Conservation (phyloP, 2,329 filamentous ascomycete species). For the Trichophyton schoenleinii region DNA sequence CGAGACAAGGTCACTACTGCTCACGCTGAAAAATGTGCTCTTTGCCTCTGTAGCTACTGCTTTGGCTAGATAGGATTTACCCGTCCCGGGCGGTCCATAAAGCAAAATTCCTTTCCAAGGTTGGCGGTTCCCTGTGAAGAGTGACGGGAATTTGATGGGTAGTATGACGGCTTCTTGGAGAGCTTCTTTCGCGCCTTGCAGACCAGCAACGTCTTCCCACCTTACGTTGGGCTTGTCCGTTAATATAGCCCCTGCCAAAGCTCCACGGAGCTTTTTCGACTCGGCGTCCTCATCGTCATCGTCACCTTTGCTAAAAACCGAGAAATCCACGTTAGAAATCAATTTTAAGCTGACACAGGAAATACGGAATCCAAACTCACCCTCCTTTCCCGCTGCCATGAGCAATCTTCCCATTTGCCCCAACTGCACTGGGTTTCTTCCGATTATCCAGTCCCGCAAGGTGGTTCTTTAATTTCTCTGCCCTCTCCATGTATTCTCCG, state of each 20-base stretch:
- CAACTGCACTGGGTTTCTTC: conserved; percentile 41
- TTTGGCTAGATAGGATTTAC: conserved; percentile 95
- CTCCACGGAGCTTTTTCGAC: conserved; percentile 85
- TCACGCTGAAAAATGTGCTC: conserved; percentile 97
- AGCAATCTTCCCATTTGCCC: conserved; percentile 40
- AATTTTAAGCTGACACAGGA: neutral
- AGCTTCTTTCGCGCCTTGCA: conserved; percentile 90
- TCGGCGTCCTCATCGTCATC: conserved; percentile 74
- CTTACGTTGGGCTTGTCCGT: conserved; percentile 91
- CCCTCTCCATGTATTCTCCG: conserved; percentile 94
- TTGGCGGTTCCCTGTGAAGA: conserved; percentile 91
- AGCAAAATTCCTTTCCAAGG: conserved; percentile 97
- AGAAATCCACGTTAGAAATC: neutral
- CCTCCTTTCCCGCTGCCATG: conserved; percentile 44
- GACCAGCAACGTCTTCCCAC: conserved; percentile 95
- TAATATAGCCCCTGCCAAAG: conserved; percentile 80
- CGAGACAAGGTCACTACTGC: conserved; percentile 89
- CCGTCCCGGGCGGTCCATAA: conserved; percentile 90
- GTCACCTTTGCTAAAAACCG: conserved; percentile 28
- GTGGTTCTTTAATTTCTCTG: conserved; percentile 93
- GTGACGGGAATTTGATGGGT: conserved; percentile 94
- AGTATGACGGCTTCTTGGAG: conserved; percentile 95
- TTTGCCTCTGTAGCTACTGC: conserved; percentile 97
- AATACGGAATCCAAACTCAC: conserved; percentile 23
- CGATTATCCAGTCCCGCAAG: conserved; percentile 50